These are phyloP conservation scores for Hericium coralloides DNA, from an alignment of 768 basidiomycete species.

Conservation along the genomic window DNA sequence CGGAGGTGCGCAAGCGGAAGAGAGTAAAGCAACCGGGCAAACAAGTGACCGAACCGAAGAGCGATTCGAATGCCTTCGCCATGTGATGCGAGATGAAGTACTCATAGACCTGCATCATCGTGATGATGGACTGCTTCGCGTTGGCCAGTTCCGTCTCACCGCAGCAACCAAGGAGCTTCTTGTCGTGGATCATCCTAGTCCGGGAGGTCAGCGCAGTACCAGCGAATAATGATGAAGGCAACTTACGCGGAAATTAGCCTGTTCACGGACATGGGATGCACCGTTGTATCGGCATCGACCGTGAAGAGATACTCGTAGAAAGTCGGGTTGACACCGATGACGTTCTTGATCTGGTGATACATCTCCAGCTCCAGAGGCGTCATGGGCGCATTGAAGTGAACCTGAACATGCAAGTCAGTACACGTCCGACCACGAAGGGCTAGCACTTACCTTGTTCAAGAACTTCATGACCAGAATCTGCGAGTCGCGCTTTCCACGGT, in stretches of 20 bases:
- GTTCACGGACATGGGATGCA: slow-evolving; percentile 80
- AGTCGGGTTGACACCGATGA: slow-evolving; percentile 96
- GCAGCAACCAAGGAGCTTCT: slow-evolving; percentile 87
- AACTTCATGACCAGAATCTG: slow-evolving; percentile 97
- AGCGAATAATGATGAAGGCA: neutral
- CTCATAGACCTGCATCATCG: slow-evolving; percentile 99
- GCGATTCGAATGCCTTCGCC: slow-evolving; percentile 94
- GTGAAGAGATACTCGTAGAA: slow-evolving; percentile 97
- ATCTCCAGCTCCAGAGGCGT: slow-evolving; percentile 95
- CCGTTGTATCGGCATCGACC: slow-evolving; percentile 92
- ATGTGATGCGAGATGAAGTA: slow-evolving; percentile 99
- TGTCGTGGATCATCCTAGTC: slow-evolving; percentile 90
- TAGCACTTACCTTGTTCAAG: slow-evolving; percentile 74
- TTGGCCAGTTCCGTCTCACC: slow-evolving; percentile 93
- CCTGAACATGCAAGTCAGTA: slow-evolving; percentile 34
- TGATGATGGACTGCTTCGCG: slow-evolving; percentile 89
- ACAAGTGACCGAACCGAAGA: slow-evolving; percentile 98
- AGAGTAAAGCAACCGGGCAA: slow-evolving; percentile 98
- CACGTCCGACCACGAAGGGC: neutral
- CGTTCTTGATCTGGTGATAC: slow-evolving; percentile 99
- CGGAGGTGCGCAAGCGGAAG: slow-evolving; percentile 88
- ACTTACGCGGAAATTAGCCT: slow-evolving; percentile 89
- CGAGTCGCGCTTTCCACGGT: slow-evolving; percentile 96
- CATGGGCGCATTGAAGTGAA: slow-evolving; percentile 96
- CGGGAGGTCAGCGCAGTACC: neutral